Conservation (phyloP, 306 rosid genomes). For the Chamaecrista fasciculata region DNA sequence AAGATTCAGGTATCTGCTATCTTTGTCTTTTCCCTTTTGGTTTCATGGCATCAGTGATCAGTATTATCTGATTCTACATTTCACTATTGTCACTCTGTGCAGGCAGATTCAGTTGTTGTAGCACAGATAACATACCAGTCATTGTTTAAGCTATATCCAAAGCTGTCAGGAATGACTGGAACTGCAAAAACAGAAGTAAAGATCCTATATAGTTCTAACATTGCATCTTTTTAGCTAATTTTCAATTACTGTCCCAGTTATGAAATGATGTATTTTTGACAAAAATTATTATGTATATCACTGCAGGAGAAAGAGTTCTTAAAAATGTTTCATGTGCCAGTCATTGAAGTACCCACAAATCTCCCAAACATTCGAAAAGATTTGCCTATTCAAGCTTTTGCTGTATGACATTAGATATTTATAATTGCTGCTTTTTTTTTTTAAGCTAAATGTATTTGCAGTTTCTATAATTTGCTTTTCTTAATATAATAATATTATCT, state of each 20-base stretch:
- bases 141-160: slow-evolving; percentile 94
- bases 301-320: slow-evolving; percentile 95
- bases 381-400: slow-evolving; percentile 96
- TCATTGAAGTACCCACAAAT: slow-evolving; percentile 96
- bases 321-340: slow-evolving; percentile 91
- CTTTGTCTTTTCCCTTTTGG: slow-evolving; percentile 23
- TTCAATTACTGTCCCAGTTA: slow-evolving; percentile 23
- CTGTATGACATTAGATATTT: slow-evolving; percentile 52
- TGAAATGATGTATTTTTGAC: slow-evolving; percentile 28
- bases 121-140: slow-evolving; percentile 99
- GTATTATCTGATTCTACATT: slow-evolving; percentile 34
- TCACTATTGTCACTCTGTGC: slow-evolving; percentile 33
- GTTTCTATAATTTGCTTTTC: slow-evolving; percentile 1
- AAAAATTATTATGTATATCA: slow-evolving; percentile 14
- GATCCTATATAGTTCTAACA: slow-evolving; percentile 26
- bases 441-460: slow-evolving; percentile 10
- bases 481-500: not conserved
- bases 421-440: slow-evolving; percentile 19
- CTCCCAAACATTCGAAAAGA: slow-evolving; percentile 87
- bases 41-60: slow-evolving; percentile 9
- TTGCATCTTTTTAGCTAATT: slow-evolving; percentile 22
- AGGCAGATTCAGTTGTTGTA: slow-evolving; percentile 98
- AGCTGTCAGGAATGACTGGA: slow-evolving; percentile 98
- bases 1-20: slow-evolving; percentile 74
- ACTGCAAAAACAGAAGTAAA: slow-evolving; percentile 97